phyloP scores from a whole-genome alignment of 2,329 filamentous ascomycete species.

The Kalaharituber pfeilii region DNA sequence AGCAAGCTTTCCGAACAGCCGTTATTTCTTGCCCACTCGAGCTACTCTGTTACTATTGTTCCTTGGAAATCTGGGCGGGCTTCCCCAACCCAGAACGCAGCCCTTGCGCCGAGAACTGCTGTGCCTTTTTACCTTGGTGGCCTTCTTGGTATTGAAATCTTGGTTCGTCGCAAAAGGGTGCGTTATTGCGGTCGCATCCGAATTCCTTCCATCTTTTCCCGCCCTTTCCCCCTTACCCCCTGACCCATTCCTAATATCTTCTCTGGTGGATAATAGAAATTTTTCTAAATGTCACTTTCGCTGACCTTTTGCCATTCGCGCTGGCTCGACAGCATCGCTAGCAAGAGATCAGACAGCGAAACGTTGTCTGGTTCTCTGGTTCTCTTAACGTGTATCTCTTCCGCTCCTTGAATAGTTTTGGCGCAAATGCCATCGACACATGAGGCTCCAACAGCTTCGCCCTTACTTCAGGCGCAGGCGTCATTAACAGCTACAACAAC shows the following conservation, averaged over 20 bases:
- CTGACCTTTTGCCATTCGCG: neutral
- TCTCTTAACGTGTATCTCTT: neutral
- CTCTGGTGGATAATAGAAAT: no score
- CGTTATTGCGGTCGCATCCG: neutral
- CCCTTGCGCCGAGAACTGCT: no score
- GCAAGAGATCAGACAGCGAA: neutral
- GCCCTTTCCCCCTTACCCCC: neutral
- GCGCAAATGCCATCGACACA: neutral
- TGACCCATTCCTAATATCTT: no score
- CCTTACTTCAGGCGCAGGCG: neutral
- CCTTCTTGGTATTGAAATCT: neutral
- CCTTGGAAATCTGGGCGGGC: no score
- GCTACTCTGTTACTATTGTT: no score
- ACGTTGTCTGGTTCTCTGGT: neutral
- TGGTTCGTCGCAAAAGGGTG: neutral
- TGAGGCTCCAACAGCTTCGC: neutral
- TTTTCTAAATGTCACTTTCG: neutral
- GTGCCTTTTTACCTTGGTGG: no score
- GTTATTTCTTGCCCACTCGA: no score
- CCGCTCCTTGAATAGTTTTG: neutral
- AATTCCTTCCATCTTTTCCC: no score
- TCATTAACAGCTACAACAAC: neutral
- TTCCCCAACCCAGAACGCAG: no score
- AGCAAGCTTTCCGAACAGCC: no score
- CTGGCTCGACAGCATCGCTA: neutral